A percentile compares a stretch with the other conserved stretches of the same genome.
These are phyloP conservation scores for Stephania yunnanensis DNA, from an alignment of 164 flowering plant genomes.

Conservation along the genomic window DNA sequence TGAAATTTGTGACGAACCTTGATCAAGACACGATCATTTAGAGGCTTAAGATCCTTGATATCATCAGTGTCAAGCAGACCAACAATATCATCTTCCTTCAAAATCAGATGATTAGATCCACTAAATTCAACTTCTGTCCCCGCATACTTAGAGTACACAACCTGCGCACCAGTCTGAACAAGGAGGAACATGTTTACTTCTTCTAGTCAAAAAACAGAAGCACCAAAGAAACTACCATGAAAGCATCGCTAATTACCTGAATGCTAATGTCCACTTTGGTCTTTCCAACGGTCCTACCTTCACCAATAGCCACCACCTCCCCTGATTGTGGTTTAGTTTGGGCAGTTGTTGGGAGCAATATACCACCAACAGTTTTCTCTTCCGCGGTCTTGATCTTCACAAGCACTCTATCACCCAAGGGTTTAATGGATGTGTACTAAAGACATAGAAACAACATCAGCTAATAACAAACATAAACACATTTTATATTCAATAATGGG, in stretches of 20 bases:
- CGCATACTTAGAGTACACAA: conserved; percentile 91
- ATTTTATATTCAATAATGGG: too few species aligned
- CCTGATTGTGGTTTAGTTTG: conserved; percentile 88
- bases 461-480: background rate
- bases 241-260: conserved; percentile 36
- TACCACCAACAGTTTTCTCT: conserved; percentile 81
- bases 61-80: conserved; percentile 90
- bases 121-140: conserved; percentile 87
- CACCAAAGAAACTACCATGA: background rate
- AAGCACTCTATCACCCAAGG: conserved; percentile 86
- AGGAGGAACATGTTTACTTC: background rate
- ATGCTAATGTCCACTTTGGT: conserved; percentile 53
- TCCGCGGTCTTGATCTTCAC: conserved; percentile 67
- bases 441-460: background rate
- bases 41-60: conserved; percentile 77
- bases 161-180: conserved; percentile 60
- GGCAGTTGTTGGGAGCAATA: conserved; percentile 75
- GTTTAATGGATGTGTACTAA: conserved; percentile 82
- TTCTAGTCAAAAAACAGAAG: background rate
- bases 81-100: conserved; percentile 93
- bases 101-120: conserved; percentile 64
- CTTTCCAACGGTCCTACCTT: conserved; percentile 75
- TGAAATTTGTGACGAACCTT: conserved; percentile 38
- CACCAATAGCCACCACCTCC: conserved; percentile 92
- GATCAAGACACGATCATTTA: conserved; percentile 76